Evolutionary conservation across 2,329 filamentous ascomycete species (phyloP).

Genomic region (Venturia carpophila): DNA sequence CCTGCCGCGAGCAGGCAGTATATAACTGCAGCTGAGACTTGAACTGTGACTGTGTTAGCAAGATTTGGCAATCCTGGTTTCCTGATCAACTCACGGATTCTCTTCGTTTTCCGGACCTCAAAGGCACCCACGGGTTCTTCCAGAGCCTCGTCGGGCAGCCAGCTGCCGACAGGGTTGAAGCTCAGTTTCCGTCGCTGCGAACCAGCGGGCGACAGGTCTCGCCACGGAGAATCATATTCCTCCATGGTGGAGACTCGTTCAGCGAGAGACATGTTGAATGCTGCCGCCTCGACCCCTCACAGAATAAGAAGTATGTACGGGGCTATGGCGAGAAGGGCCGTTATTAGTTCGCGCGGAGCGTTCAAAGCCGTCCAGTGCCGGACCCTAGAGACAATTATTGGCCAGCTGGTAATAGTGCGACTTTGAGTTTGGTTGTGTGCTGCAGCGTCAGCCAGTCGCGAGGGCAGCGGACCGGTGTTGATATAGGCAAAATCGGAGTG

Average conservation of each 20-base stretch:
- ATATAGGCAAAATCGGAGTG: background rate
- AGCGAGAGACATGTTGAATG: constrained; percentile 31
- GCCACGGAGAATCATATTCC: constrained; percentile 33
- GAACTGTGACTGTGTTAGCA: constrained; percentile 41
- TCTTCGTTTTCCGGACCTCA: constrained; percentile 46
- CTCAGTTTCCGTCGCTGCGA: constrained; percentile 39
- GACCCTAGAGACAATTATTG: background rate
- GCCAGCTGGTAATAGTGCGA: background rate
- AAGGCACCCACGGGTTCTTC: constrained; percentile 42
- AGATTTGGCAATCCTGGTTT: constrained; percentile 3
- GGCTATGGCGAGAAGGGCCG: background rate
- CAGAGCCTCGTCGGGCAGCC: constrained; percentile 33
- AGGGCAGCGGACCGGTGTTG: background rate
- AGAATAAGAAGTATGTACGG: background rate
- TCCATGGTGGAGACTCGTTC: constrained; percentile 35
- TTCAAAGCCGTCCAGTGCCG: background rate
- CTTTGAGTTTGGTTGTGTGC: background rate
- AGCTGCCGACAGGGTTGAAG: constrained; percentile 43
- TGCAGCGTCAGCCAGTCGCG: background rate
- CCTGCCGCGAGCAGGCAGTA: constrained; percentile 74
- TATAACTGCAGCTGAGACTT: constrained; percentile 60
- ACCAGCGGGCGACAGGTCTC: constrained; percentile 28
- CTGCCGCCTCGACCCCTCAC: background rate
- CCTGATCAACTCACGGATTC: constrained; percentile 41
- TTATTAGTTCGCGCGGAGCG: background rate